These are phyloP conservation scores for Herpotrichia juniperi DNA, from an alignment of 2,329 filamentous ascomycete species.

Conservation along the genomic window DNA sequence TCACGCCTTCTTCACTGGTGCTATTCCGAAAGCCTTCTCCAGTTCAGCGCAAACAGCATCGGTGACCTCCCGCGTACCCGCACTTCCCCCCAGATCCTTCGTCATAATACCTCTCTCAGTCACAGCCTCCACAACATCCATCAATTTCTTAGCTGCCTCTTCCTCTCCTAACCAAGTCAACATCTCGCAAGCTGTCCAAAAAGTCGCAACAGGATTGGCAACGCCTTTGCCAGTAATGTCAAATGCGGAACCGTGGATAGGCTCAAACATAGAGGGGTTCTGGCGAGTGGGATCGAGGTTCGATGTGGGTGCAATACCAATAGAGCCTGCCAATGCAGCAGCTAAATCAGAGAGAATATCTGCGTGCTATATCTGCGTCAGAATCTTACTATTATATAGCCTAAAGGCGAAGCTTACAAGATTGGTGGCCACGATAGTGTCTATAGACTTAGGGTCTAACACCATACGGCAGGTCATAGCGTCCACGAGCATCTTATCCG, in stretches of 20 bases:
- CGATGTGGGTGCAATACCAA: conserved; percentile 73
- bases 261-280: conserved; percentile 68
- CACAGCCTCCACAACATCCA: conserved; percentile 61
- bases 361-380: conserved; percentile 46
- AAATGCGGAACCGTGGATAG: conserved; percentile 65
- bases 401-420: conserved; percentile 49
- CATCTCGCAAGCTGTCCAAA: conserved; percentile 67
- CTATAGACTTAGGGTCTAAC: conserved; percentile 62
- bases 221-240: conserved; percentile 64
- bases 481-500: conserved; percentile 71
- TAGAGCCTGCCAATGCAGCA: conserved; percentile 71
- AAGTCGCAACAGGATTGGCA: conserved; percentile 64
- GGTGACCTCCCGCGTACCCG: conserved; percentile 50
- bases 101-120: conserved; percentile 60
- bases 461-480: conserved; percentile 71
- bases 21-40: conserved; percentile 19
- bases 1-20: not conserved
- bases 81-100: conserved; percentile 59
- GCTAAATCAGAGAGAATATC: conserved; percentile 76
- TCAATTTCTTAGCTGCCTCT: conserved; percentile 55
- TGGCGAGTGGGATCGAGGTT: conserved; percentile 69
- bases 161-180: conserved; percentile 63
- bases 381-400: too few relatives aligned
- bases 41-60: conserved; percentile 51
- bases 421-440: conserved; percentile 70